These are phyloP conservation scores for Clarireedia hainanense DNA, from an alignment of 2,329 filamentous ascomycete species.

Conservation along the genomic window DNA sequence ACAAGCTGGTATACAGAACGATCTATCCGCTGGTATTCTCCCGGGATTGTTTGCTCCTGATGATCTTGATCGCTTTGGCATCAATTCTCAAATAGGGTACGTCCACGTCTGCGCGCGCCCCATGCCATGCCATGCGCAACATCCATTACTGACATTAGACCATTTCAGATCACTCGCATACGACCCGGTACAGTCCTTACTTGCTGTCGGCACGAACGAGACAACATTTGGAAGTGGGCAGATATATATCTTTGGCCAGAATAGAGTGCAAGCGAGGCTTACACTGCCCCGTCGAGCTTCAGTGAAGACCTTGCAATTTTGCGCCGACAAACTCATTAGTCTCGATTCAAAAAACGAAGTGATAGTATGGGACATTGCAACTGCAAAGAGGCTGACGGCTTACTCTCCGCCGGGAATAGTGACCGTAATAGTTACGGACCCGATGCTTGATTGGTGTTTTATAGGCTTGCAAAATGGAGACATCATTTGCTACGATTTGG, in stretches of 20 bases:
- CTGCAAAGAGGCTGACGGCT: slow-evolving; percentile 56
- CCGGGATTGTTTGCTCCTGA: slow-evolving; percentile 75
- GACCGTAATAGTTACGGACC: slow-evolving; percentile 69
- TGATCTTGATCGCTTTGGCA: slow-evolving; percentile 74
- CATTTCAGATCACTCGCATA: slow-evolving; percentile 67
- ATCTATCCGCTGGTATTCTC: slow-evolving; percentile 75
- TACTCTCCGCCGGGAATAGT: slow-evolving; percentile 73
- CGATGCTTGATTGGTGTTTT: slow-evolving; percentile 88
- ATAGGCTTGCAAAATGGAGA: slow-evolving; percentile 78
- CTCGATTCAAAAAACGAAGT: slow-evolving; percentile 83
- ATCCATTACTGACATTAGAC: slow-evolving; percentile 11
- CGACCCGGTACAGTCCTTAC: slow-evolving; percentile 86
- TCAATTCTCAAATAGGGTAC: slow-evolving; percentile 67
- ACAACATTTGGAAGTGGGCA: slow-evolving; percentile 78
- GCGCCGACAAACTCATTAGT: slow-evolving; percentile 74
- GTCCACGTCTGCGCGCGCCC: slow-evolving; percentile 12
- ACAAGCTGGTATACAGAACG: slow-evolving; percentile 86
- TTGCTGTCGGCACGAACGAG: slow-evolving; percentile 86
- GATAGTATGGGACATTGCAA: slow-evolving; percentile 71
- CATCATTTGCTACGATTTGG: slow-evolving; percentile 85
- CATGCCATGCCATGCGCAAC: not conserved
- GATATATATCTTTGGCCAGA: slow-evolving; percentile 82
- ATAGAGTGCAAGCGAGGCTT: slow-evolving; percentile 69
- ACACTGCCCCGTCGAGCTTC: slow-evolving; percentile 64
- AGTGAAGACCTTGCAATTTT: slow-evolving; percentile 74